These are phyloP conservation scores for Pneumocystis wakefieldiae DNA, from an alignment of 1,139 yeast species.

Conservation along the genomic window DNA sequence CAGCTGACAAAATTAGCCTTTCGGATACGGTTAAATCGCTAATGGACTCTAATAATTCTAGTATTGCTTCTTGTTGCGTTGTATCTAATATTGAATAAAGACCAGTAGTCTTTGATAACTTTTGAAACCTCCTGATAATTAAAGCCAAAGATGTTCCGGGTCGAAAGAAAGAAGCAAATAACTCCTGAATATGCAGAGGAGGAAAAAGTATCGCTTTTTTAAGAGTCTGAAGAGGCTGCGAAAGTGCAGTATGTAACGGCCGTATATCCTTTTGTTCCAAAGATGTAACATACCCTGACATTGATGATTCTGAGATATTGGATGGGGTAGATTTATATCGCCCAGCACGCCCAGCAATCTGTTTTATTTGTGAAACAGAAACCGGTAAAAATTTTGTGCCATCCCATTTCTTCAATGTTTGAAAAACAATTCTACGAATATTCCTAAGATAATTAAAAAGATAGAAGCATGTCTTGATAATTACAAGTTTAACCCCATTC, in stretches of 20 bases:
- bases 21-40: constrained; percentile 33
- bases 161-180: constrained; percentile 42
- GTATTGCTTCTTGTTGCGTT: constrained; percentile 31
- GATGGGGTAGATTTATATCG: constrained; percentile 33
- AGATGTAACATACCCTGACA: constrained; percentile 47
- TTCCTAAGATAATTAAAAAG: constrained; percentile 17
- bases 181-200: constrained; percentile 41
- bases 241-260: constrained; percentile 33
- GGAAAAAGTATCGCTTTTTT: constrained; percentile 57
- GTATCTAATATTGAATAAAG: constrained; percentile 33
- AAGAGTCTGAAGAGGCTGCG: constrained; percentile 34
- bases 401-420: constrained; percentile 52
- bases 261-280: constrained; percentile 32
- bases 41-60: constrained; percentile 32
- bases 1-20: constrained; percentile 40
- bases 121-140: constrained; percentile 36
- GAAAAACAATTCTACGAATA: constrained; percentile 65
- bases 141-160: constrained; percentile 32
- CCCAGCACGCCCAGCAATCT: constrained; percentile 96
- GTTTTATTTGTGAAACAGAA: constrained; percentile 58
- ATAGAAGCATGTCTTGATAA: constrained; percentile 15
- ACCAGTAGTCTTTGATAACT: constrained; percentile 25
- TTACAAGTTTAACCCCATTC: constrained; percentile 79
- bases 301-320: constrained; percentile 7
- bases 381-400: constrained; percentile 40